Conservation (phyloP, 345 rosid species). For the Boechera retrofracta region DNA sequence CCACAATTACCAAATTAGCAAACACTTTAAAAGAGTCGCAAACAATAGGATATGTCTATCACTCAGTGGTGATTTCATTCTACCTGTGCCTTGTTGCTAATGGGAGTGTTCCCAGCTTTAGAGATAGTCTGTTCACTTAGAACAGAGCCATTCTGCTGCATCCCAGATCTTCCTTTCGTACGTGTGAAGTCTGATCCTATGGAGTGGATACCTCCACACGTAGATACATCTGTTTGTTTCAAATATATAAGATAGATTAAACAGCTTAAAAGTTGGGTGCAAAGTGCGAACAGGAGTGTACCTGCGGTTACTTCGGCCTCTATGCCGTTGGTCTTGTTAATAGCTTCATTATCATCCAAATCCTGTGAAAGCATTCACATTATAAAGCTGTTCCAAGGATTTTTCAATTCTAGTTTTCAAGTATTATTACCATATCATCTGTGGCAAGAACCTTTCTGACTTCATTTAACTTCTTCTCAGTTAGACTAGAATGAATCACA, state of each 20-base stretch:
- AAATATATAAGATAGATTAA: background rate
- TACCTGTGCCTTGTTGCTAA: slow-evolving; percentile 77
- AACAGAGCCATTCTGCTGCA: slow-evolving; percentile 57
- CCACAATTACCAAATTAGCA: slow-evolving; percentile 13
- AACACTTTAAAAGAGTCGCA: slow-evolving; percentile 12
- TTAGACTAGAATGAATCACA: slow-evolving; percentile 67
- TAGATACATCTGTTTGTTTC: slow-evolving; percentile 59
- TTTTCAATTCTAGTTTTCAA: background rate
- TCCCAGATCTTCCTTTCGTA: slow-evolving; percentile 66
- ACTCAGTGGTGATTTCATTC: slow-evolving; percentile 11
- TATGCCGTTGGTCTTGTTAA: slow-evolving; percentile 35
- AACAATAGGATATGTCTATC: background rate
- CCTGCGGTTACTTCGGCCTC: slow-evolving; percentile 38
- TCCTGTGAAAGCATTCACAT: slow-evolving; percentile 54
- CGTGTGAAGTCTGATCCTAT: slow-evolving; percentile 96
- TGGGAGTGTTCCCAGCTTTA: slow-evolving; percentile 65
- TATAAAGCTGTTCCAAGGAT: slow-evolving; percentile 19
- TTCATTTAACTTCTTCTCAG: slow-evolving; percentile 79
- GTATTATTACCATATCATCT: slow-evolving; percentile 59
- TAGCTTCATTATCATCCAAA: slow-evolving; percentile 50
- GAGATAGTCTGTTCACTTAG: slow-evolving; percentile 69
- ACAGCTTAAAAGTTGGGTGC: slow-evolving; percentile 12
- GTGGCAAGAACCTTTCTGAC: slow-evolving; percentile 63
- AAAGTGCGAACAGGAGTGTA: slow-evolving; percentile 4
- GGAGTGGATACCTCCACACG: slow-evolving; percentile 86